These are phyloP conservation scores for Metschnikowia aberdeeniae DNA, from an alignment of 805 yeast species.

Conservation along the genomic window DNA sequence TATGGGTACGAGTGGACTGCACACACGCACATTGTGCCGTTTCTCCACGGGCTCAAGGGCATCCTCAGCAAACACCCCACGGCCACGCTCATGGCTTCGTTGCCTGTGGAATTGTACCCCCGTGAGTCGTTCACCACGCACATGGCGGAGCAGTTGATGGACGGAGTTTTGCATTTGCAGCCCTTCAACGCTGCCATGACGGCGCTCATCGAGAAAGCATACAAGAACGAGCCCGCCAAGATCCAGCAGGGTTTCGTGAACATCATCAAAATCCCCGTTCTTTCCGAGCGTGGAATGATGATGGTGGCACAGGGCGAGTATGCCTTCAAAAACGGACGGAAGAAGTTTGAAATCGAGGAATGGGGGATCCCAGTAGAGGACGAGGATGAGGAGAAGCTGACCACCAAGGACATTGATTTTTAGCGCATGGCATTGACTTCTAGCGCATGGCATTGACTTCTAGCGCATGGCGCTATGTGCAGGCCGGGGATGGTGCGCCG, in stretches of 20 bases:
- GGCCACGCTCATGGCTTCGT: conserved; percentile 49
- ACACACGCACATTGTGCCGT: conserved; percentile 50
- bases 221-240: conserved; percentile 67
- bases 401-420: conserved; percentile 35
- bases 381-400: conserved; percentile 38
- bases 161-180: conserved; percentile 66
- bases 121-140: conserved; percentile 45
- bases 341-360: conserved; percentile 79
- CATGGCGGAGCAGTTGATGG: conserved; percentile 54
- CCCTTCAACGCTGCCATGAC: conserved; percentile 78
- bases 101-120: conserved; percentile 65
- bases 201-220: conserved; percentile 61
- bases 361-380: conserved; percentile 99
- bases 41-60: conserved; percentile 56
- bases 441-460: conserved; percentile 25
- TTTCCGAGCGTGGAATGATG: conserved; percentile 80
- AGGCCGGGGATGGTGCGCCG: too few species aligned
- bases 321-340: conserved; percentile 81
- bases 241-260: conserved; percentile 85
- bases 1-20: conserved; percentile 51
- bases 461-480: conserved; percentile 7
- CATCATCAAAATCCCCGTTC: conserved; percentile 63
- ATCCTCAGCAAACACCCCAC: conserved; percentile 47
- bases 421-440: conserved; percentile 25
- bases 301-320: conserved; percentile 67